phyloP scores from a whole-genome alignment of 192 early-diverging fungal species.

The Entomortierella chlamydospora region DNA sequence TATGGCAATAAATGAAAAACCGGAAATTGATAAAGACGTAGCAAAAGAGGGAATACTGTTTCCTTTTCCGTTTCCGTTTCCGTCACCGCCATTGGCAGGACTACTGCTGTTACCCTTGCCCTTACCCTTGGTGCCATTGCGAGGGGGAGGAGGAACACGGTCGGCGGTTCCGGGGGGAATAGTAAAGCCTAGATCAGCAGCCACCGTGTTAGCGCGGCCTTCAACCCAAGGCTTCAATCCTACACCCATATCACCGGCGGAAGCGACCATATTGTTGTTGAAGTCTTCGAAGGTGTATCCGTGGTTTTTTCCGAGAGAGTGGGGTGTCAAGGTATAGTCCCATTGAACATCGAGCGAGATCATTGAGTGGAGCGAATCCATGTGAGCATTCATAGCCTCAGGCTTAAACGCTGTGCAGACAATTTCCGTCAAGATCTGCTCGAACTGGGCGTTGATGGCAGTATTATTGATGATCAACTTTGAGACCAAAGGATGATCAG shows the following conservation, averaged over 20 bases:
- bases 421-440: conserved; percentile 36
- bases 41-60: conserved; percentile 8
- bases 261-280: conserved; percentile 33
- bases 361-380: conserved; percentile 49
- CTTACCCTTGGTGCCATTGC: conserved; percentile 19
- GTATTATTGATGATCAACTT: conserved; percentile 48
- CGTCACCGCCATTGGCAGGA: conserved; percentile 13
- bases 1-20: conserved; percentile 14
- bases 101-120: conserved; percentile 8
- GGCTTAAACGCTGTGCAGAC: conserved; percentile 47
- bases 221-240: conserved; percentile 44
- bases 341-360: conserved; percentile 48
- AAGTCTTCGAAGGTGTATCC: conserved; percentile 40
- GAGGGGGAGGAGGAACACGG: conserved; percentile 46
- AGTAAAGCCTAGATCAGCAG: conserved; percentile 24
- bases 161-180: conserved; percentile 46
- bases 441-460: conserved; percentile 43
- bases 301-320: conserved; percentile 28
- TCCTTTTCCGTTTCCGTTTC: conserved; percentile 10
- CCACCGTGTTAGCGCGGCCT: conserved; percentile 1
- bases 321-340: conserved; percentile 39
- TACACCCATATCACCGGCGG: conserved; percentile 34
- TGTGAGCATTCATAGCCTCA: conserved; percentile 43
- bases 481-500: conserved; percentile 51
- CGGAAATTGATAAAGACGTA: conserved; percentile 1